Base-by-base conservation (phyloP, 2,329 filamentous ascomycete species). In the Aureobasidium namibiae region DNA sequence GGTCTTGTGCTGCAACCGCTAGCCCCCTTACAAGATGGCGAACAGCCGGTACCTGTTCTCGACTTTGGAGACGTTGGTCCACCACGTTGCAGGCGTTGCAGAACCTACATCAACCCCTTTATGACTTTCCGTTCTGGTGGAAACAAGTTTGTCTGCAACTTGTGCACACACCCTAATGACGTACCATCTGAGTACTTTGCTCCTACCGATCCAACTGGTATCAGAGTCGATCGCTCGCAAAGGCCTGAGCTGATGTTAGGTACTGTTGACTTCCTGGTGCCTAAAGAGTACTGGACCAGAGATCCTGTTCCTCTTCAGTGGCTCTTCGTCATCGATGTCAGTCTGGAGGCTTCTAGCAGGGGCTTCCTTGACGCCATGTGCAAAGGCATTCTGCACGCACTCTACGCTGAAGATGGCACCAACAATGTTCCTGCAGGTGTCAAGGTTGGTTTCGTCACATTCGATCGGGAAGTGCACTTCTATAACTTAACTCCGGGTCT, bases 251-350 rank as follows among this genome's bases (percentile, higher is more conserved):
- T 99, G 67, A 89, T 87, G 67, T 83, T 90, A 60, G 94, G 94
- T 38, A 97, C 94, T 0, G 92, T 97, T 46, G 94, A 99, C 70
- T 99, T 95, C 70, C 80, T 94, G 61, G 95, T 99, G 14, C 94
- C 94, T 16, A 97, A 96, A 76, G 94, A 99, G 75, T 99, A 99
- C 75, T 99, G 92, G 90, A 92, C 90, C 24, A 94, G 92, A 72
- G 88, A 95, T 70, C 94, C 94, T 0, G 89, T 94, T 14, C 91
- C 90, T 24, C 72, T 97, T 67, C 85, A 87, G 61, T 95, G 88
- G 83, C 77, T 99, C 11, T 99, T 99, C 72, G 73, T 96, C 63
- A 89, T 99, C 60, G 94, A 99, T 72, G 91, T 95, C 41, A 94
- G 90, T 4, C 90, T 95, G 65, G 92, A 96, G 73, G 85, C 92